Percentiles rank a stretch among this genome's conserved stretches.
phyloP scores from a whole-genome alignment of 768 basidiomycete species.

The Amanita pallidorosea region DNA sequence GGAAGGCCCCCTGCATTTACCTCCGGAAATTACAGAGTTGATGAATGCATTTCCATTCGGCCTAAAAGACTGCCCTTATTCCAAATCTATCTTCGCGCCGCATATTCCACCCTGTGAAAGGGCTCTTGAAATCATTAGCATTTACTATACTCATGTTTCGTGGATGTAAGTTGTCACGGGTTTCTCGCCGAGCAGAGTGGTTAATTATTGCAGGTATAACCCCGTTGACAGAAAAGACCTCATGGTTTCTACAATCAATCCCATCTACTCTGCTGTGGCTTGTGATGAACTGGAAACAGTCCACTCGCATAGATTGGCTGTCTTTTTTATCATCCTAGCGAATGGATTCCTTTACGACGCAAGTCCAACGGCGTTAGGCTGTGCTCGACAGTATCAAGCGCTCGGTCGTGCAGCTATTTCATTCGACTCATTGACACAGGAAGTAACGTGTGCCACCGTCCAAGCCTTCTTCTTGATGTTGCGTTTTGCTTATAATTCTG shows the following conservation, averaged over 20 bases:
- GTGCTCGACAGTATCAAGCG: constrained; percentile 33
- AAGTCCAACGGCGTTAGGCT: constrained; percentile 17
- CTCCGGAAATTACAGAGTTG: constrained; percentile 31
- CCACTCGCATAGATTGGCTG: constrained; percentile 37
- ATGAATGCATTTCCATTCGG: constrained; percentile 41
- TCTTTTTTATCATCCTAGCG: constrained; percentile 42
- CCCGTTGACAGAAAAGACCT: constrained; percentile 34
- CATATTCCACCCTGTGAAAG: constrained; percentile 29
- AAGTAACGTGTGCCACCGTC: constrained; percentile 35
- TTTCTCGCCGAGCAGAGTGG: background rate
- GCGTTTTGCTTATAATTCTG: constrained; percentile 29
- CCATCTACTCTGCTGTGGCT: constrained; percentile 28
- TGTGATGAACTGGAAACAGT: constrained; percentile 20
- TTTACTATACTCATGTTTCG: constrained; percentile 33
- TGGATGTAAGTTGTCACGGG: constrained; percentile 30
- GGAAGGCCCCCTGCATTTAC: constrained; percentile 22
- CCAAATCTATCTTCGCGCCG: constrained; percentile 23
- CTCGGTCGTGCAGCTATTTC: constrained; percentile 38
- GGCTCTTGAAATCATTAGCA: constrained; percentile 26
- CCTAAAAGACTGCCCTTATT: constrained; percentile 24
- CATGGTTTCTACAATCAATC: constrained; percentile 23
- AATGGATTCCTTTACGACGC: constrained; percentile 35
- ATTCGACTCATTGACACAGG: constrained; percentile 29
- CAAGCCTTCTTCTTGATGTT: constrained; percentile 37
- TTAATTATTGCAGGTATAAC: constrained; percentile 26